Evolutionary conservation across 257 asterid genomes (phyloP), one percentile per base, ranked within the genome.

Genomic region (Penstemon newberryi): DNA sequence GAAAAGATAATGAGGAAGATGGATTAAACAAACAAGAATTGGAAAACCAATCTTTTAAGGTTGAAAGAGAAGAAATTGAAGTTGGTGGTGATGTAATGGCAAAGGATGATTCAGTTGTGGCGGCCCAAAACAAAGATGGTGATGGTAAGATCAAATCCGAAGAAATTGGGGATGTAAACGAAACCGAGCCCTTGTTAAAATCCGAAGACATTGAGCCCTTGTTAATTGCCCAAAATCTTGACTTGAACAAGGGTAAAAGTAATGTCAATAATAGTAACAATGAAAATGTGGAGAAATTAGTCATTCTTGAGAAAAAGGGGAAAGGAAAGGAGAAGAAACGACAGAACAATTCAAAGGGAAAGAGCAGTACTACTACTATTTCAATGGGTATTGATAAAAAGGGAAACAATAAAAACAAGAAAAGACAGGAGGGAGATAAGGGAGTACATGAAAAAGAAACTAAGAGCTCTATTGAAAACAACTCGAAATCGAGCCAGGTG

Each of bases 51-150:
- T 0, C 0, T 42, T 73, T 4, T 42, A 56, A 43, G 13, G 8
- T 4, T 37, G 18, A 5, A 61, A 5, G 15, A 37, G 63, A 10
- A 3, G 36, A 4, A 47, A 2, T 52, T 51, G 38, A 47, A 18
- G 69, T 13, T 36, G 15, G 59, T 38, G 50, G 12, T 5, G 65
- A 12, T 36, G 33, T 43, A 3, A 8, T 61, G 37, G 55, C 7
- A 51, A 64, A 68, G 47, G 60, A 55, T 43, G 72, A 70, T 63
- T 57, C 69, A 33, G 72, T 70, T 64, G 60, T 63, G 19, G 40
- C 4, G n/a, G 19, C 5, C 19, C 4, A 51, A 51, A 11, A 8
- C 10, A 8, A 49, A 12, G 12, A 18, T 33, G 12, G 7, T 15
- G 13, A 15, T n/a, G 66, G 18, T 10, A 49, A 55, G 57, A 15